Evolutionary conservation across 345 rosid genomes (phyloP), one percentile per base, ranked within the genome.

Genomic region (Sonneratia alba): DNA sequence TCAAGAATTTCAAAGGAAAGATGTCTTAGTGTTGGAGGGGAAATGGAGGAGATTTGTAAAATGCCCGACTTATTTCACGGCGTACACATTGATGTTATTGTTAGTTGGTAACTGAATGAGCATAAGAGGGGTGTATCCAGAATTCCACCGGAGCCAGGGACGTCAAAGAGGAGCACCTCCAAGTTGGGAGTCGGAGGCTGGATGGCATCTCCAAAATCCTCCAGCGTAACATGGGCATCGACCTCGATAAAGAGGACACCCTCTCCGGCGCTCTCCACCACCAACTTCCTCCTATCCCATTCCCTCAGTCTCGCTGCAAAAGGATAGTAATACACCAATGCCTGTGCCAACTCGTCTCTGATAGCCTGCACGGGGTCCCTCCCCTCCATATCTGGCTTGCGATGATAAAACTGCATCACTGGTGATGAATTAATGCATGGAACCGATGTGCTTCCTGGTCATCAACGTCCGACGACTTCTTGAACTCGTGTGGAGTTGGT

Each of bases 81-180:
- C 32, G 32, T 40, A 40, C 9, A 8, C 43, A 40, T 40, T 4
- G 5, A 4, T 21, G 38, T 66, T 27, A n/a, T n/a, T n/a, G n/a
- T n/a, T n/a, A n/a, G n/a, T n/a, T n/a, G n/a, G 6, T 68, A 84
- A 89, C 86, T 87, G 91, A 71, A 84, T 69, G 37, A 85, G 85
- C 55, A 87, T 36, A 68, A 84, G 37, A 0, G 91, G 89, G 72
- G 73, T 68, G 36, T 81, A n/a, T n/a, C 68, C 0, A 84, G 69
- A 10, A 85, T 59, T 1, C 78, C 85, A 18, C 32, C 67, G 2
- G 91, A 84, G 53, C 81, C 84, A 1, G 87, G 88, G 21, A 84
- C 88, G 27, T 84, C 84, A 59, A 70, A 84, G 14, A 87, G 82
- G 36, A 87, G 88, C 73, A 82, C 85, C 43, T 84, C 87, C 9